These are phyloP conservation scores for Apiotrichum porosum DNA, from an alignment of 1,284 basidiomycete genomes.

Conservation along the genomic window DNA sequence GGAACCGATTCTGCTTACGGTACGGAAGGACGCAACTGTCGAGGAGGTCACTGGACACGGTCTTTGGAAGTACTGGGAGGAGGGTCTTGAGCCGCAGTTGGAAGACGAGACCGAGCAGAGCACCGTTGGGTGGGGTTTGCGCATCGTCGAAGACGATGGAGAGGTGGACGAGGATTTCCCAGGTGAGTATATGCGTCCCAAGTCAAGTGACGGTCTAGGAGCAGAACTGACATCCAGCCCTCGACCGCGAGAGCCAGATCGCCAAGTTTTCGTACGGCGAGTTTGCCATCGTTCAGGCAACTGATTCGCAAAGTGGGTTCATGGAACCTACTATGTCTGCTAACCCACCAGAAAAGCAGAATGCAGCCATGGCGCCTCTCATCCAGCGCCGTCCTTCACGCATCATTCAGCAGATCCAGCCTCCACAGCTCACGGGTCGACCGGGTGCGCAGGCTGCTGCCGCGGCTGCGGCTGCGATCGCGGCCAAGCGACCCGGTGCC, in stretches of 20 bases:
- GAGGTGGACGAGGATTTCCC: slow-evolving; percentile 99
- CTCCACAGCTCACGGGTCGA: background rate
- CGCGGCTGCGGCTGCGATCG: background rate
- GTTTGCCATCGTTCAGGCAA: slow-evolving; percentile 74
- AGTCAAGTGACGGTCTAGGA: background rate
- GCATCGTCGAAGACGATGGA: slow-evolving; percentile 94
- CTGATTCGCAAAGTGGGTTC: slow-evolving; percentile 65
- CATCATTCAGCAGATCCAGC: slow-evolving; percentile 14
- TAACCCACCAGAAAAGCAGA: slow-evolving; percentile 67
- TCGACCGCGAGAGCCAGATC: slow-evolving; percentile 79
- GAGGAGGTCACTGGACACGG: slow-evolving; percentile 95
- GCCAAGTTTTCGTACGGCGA: slow-evolving; percentile 86
- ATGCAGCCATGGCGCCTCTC: slow-evolving; percentile 59
- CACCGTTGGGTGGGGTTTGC: slow-evolving; percentile 86
- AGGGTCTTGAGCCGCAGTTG: slow-evolving; percentile 70
- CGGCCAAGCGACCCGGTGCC: no score
- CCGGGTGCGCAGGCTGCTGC: background rate
- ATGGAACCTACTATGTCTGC: background rate
- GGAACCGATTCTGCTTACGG: slow-evolving; percentile 54
- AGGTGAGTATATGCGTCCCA: slow-evolving; percentile 52
- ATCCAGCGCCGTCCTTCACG: slow-evolving; percentile 42
- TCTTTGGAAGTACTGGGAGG: slow-evolving; percentile 86
- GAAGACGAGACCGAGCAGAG: slow-evolving; percentile 60
- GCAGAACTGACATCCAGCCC: slow-evolving; percentile 56
- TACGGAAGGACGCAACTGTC: slow-evolving; percentile 81